Evolutionary conservation across 805 yeast genomes (phyloP), one percentile per base, ranked within the genome.

Genomic region (Kodamaea kaohsiungensis): DNA sequence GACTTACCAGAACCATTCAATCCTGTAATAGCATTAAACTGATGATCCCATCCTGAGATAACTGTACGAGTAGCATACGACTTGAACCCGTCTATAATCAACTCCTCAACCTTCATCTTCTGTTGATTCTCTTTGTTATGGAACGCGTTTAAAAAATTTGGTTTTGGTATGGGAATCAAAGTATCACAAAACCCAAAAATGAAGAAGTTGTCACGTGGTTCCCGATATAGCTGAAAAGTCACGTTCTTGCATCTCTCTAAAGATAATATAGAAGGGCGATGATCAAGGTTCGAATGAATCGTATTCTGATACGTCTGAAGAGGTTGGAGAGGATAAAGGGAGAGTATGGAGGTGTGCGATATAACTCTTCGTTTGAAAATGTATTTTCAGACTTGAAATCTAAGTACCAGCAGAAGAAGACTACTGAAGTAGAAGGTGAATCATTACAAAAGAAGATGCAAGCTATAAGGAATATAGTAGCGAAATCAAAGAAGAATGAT

Each of bases 1-100:
- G 98, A 93, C 66, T 95, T 95, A 5, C 99, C 99, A 0, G 97
- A 91, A 8, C 99, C 99, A 68, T 95, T 95, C 49, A 95, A 79
- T 7, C 99, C 99, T 0, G 99, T 96, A 67, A 95, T 93, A 63
- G 98, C 97, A 72, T 96, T 95, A 73, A 95, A 96, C 71, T 89
- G 96, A 1, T 89, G 82, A 70, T 95, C 99, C 99, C 99, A 96
- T 25, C 86, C 89, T 1, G 96, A 83, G 33, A 95, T 89, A 30
- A 92, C 98, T 0, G 99, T 95, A 75, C 98, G 87, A 1, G 96
- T 88, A 25, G 98, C 97, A 64, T 95, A 95, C 18, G 98, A 91
- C 75, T 95, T 95, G 82, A 95, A 95, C 46, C 99, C 99, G 72
- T 95, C 99, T 48, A 95, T 86, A 57, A 95, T 92, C 53, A 95